These are phyloP conservation scores for Xylariaceae sp. DNA, from an alignment of 2,329 filamentous ascomycete genomes.

Conservation along the genomic window DNA sequence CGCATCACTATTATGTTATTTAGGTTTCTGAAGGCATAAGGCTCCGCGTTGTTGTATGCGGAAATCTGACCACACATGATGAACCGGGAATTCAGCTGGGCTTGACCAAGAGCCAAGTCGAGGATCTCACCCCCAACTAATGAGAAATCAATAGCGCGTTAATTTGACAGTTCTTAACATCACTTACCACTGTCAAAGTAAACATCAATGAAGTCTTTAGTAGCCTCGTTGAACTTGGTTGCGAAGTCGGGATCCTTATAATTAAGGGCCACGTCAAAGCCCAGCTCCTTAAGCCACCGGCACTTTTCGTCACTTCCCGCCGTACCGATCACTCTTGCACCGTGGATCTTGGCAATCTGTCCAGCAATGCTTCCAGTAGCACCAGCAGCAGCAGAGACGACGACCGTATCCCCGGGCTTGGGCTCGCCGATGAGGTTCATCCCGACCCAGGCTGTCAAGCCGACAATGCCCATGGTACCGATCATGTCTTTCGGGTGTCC, in stretches of 20 bases:
- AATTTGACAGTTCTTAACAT: background rate
- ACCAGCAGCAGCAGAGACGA: conserved; percentile 45
- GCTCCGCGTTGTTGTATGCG: conserved; percentile 36
- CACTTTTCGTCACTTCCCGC: conserved; percentile 51
- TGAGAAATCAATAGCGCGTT: background rate
- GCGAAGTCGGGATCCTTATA: conserved; percentile 47
- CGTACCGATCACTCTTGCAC: conserved; percentile 48
- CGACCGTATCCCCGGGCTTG: conserved; percentile 38
- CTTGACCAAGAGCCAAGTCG: background rate
- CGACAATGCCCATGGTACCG: conserved; percentile 27
- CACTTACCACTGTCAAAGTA: conserved; percentile 44
- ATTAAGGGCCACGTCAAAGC: conserved; percentile 52
- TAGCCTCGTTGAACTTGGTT: conserved; percentile 42
- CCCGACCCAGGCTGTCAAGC: conserved; percentile 45
- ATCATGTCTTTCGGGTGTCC: conserved; percentile 3
- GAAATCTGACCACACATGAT: conserved; percentile 41
- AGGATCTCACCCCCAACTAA: background rate
- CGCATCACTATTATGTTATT: conserved; percentile 40
- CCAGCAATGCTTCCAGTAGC: conserved; percentile 46
- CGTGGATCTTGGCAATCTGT: conserved; percentile 47
- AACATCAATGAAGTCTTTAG: conserved; percentile 47
- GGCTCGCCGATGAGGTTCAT: conserved; percentile 36
- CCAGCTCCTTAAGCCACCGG: conserved; percentile 44
- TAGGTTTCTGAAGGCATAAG: conserved; percentile 37
- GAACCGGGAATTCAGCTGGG: conserved; percentile 23